A percentile compares a stretch with the other conserved stretches of the same genome.
Evolutionary conservation across 1,139 yeast genomes (phyloP).

Genomic region (Sugiyamaella grinbergsii): DNA sequence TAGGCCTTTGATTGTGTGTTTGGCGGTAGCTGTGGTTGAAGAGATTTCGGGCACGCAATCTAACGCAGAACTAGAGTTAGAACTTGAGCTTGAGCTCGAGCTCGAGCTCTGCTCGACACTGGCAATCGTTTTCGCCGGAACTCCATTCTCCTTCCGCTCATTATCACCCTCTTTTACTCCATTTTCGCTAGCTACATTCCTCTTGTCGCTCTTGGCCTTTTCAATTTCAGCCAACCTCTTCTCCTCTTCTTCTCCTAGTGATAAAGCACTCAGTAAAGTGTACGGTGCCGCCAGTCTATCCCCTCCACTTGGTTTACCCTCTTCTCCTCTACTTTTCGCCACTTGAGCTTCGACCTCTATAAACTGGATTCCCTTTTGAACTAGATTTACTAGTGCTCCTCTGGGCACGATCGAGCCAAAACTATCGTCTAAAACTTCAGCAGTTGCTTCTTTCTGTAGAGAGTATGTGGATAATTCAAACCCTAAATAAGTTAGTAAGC

Average conservation of each 20-base stretch:
- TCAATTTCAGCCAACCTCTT: conserved; percentile 32
- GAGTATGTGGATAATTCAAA: conserved; percentile 80
- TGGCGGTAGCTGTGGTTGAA: background rate
- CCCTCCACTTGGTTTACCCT: conserved; percentile 6
- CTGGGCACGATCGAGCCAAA: conserved; percentile 56
- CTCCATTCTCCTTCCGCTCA: background rate
- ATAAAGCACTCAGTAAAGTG: conserved; percentile 40
- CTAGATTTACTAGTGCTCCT: conserved; percentile 77
- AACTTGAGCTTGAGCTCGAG: background rate
- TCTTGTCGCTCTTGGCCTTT: background rate
- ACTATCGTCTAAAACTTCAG: conserved; percentile 58
- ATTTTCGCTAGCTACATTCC: background rate
- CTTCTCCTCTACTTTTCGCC: conserved; percentile 40
- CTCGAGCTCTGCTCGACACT: background rate
- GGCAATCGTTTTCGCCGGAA: background rate
- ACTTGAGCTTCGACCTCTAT: conserved; percentile 52
- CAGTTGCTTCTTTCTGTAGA: conserved; percentile 70
- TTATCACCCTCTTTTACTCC: background rate
- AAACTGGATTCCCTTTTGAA: conserved; percentile 84
- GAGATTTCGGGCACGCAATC: too few relatives aligned
- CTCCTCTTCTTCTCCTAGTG: conserved; percentile 28
- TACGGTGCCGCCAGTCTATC: conserved; percentile 14
- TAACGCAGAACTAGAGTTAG: background rate
- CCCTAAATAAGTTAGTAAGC: conserved; percentile 36
- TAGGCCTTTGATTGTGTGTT: background rate